Evolutionary conservation across 1,284 basidiomycete genomes (phyloP).

Genomic region (Calocybe gambosa): DNA sequence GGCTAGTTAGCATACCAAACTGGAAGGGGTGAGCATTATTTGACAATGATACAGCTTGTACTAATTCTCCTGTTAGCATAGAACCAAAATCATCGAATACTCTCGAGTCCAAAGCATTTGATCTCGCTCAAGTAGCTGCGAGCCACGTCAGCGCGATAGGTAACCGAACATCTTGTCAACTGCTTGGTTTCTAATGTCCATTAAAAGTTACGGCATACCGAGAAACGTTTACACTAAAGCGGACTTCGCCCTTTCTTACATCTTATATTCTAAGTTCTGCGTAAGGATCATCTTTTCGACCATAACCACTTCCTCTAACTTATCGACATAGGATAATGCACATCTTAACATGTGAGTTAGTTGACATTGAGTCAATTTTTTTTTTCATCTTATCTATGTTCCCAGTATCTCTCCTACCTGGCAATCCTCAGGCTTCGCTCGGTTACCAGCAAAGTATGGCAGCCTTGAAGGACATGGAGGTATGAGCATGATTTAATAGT

Average conservation of each 20-base stretch:
- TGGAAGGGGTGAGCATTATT: conserved; percentile 46
- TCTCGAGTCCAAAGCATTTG: conserved; percentile 58
- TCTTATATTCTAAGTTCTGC: conserved; percentile 74
- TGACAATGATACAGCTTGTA: background rate
- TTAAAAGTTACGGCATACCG: conserved; percentile 51
- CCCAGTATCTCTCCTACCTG: conserved; percentile 62
- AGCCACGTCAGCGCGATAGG: conserved; percentile 68
- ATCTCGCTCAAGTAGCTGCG: conserved; percentile 73
- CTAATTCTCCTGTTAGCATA: conserved; percentile 24
- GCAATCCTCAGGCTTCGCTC: conserved; percentile 60
- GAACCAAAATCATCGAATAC: conserved; percentile 37
- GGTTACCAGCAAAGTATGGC: conserved; percentile 63
- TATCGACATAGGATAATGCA: conserved; percentile 66
- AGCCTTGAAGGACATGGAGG: conserved; percentile 69
- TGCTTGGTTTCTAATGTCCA: background rate
- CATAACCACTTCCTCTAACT: conserved; percentile 1
- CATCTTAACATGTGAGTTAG: conserved; percentile 58
- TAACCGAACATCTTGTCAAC: conserved; percentile 21
- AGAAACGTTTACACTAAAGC: conserved; percentile 56
- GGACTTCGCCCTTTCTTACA: conserved; percentile 64
- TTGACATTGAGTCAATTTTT: conserved; percentile 1
- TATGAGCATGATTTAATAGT: conserved; percentile 25
- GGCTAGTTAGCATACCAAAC: conserved; percentile 50
- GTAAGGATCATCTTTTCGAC: conserved; percentile 34
- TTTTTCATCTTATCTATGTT: background rate